phyloP scores from a whole-genome alignment of 1,139 yeast genomes.

The Sugiyamaella grinbergsii region DNA sequence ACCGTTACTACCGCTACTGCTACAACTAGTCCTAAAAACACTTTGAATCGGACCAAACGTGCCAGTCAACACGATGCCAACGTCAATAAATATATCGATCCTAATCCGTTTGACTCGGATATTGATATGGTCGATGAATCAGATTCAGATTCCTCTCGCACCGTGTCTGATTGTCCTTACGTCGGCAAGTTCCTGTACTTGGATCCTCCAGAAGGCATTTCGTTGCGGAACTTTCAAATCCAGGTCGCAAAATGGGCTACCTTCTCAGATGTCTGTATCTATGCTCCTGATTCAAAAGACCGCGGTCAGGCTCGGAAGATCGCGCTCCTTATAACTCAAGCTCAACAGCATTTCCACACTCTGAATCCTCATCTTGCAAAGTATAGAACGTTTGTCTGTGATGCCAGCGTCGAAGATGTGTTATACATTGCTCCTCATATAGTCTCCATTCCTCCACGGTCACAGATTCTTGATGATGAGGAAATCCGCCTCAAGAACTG shows the following conservation, averaged over 20 bases:
- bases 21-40: no score
- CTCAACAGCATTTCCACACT: conserved; percentile 31
- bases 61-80: no score
- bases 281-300: conserved; percentile 49
- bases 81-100: background rate
- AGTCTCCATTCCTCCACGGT: conserved; percentile 36
- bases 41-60: no score
- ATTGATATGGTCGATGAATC: conserved; percentile 14
- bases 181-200: conserved; percentile 44
- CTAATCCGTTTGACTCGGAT: conserved; percentile 3
- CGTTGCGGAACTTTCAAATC: conserved; percentile 72
- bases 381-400: conserved; percentile 33
- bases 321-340: conserved; percentile 32
- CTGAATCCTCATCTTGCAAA: conserved; percentile 24
- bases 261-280: conserved; percentile 69
- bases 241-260: conserved; percentile 72
- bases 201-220: conserved; percentile 66
- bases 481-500: conserved; percentile 52
- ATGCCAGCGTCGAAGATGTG: conserved; percentile 33
- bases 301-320: conserved; percentile 28
- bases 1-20: background rate
- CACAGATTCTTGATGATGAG: conserved; percentile 31
- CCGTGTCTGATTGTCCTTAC: conserved; percentile 34
- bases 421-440: conserved; percentile 35
- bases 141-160: background rate